Evolutionary conservation across 768 basidiomycete species (phyloP).

Genomic region (Rossbeevera mucosa): DNA sequence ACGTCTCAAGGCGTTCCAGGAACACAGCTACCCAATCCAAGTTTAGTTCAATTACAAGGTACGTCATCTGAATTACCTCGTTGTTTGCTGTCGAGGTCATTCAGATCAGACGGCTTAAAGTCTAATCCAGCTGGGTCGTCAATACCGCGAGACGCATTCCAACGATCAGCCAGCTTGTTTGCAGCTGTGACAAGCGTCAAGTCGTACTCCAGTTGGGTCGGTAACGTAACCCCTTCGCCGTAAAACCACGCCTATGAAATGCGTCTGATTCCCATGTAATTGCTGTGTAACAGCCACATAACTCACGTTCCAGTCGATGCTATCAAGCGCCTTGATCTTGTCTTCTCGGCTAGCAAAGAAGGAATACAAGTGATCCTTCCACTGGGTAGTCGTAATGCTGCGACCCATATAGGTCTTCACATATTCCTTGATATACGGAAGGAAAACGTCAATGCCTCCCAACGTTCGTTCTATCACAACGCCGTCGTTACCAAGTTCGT

Average conservation of each 20-base stretch:
- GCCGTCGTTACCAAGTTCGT: not conserved
- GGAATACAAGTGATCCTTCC: conserved; percentile 53
- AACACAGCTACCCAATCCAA: conserved; percentile 42
- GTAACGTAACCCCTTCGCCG: conserved; percentile 49
- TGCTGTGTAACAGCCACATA: not conserved
- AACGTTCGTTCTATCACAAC: conserved; percentile 42
- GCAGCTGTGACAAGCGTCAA: conserved; percentile 47
- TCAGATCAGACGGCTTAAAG: conserved; percentile 45
- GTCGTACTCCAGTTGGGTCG: conserved; percentile 50
- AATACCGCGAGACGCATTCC: conserved; percentile 43
- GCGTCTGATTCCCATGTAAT: not conserved
- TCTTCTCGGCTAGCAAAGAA: conserved; percentile 44
- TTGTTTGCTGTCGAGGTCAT: conserved; percentile 48
- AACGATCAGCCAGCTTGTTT: conserved; percentile 48
- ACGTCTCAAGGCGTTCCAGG: conserved; percentile 47
- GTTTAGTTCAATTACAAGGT: not conserved
- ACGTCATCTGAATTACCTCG: conserved; percentile 30
- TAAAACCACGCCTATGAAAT: conserved; percentile 48
- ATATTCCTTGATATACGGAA: conserved; percentile 56
- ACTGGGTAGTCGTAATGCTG: conserved; percentile 54
- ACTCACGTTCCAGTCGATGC: conserved; percentile 55
- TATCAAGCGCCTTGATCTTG: conserved; percentile 45
- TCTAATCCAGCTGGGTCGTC: conserved; percentile 31
- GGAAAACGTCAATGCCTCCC: conserved; percentile 52
- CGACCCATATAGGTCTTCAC: conserved; percentile 50